Evolutionary conservation across 495 filamentous ascomycete species (phyloP).

Genomic region (Penicillium tannophilum): DNA sequence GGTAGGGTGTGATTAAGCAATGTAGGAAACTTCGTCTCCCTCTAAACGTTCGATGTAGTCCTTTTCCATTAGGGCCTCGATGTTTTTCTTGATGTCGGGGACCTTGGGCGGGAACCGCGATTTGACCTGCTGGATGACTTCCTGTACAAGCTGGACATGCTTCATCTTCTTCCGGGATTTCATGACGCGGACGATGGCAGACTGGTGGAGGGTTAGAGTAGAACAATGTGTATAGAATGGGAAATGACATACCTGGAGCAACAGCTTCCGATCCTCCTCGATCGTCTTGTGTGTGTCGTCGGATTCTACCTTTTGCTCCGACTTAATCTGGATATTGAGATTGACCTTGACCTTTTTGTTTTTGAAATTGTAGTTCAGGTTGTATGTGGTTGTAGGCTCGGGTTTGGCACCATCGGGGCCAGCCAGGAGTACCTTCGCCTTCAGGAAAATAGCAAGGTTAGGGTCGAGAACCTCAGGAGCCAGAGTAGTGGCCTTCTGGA

Average conservation of each 20-base stretch:
- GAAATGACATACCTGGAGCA: constrained; percentile 81
- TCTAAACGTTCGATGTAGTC: constrained; percentile 97
- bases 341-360: constrained; percentile 97
- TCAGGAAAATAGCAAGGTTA: constrained; percentile 78
- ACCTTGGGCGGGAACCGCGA: constrained; percentile 93
- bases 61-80: constrained; percentile 98
- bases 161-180: constrained; percentile 99
- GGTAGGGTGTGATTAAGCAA: constrained; percentile 56
- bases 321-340: constrained; percentile 91
- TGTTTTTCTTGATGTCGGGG: constrained; percentile 97
- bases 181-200: constrained; percentile 98
- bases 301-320: constrained; percentile 90
- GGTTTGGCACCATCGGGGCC: constrained; percentile 72
- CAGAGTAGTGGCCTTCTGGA: constrained; percentile 76
- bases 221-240: constrained; percentile 14
- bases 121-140: constrained; percentile 93
- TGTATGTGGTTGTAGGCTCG: constrained; percentile 72
- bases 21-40: constrained; percentile 90
- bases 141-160: constrained; percentile 87
- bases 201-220: constrained; percentile 54
- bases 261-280: constrained; percentile 93
- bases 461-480: constrained; percentile 81
- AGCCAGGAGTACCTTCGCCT: constrained; percentile 81
- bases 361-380: constrained; percentile 92
- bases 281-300: constrained; percentile 99